A percentile compares a stretch with the other conserved stretches of the same genome.
These are phyloP conservation scores for Nasturtium officinale DNA, from an alignment of 345 rosid species.

Conservation along the genomic window DNA sequence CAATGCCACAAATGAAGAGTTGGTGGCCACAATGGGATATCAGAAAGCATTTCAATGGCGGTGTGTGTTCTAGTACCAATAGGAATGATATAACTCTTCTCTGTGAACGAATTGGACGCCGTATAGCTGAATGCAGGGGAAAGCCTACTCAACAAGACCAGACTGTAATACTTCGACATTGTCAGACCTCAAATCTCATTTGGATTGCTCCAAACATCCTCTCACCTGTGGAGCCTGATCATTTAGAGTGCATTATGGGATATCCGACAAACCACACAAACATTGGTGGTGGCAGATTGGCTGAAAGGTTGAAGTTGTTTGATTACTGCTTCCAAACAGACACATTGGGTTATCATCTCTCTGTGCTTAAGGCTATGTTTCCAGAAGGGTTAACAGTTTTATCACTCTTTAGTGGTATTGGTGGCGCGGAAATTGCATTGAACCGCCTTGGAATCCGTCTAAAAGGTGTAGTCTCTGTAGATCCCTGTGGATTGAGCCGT, in stretches of 20 bases:
- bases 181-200: slow-evolving; percentile 58
- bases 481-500: slow-evolving; percentile 57
- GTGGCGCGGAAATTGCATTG: slow-evolving; percentile 75
- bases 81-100: slow-evolving; percentile 49
- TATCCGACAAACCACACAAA: slow-evolving; percentile 73
- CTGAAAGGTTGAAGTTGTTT: slow-evolving; percentile 61
- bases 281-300: slow-evolving; percentile 42
- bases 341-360: slow-evolving; percentile 81
- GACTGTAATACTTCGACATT: slow-evolving; percentile 60
- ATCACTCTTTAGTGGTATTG: slow-evolving; percentile 76
- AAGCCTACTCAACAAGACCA: slow-evolving; percentile 57
- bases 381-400: slow-evolving; percentile 73
- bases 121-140: slow-evolving; percentile 58
- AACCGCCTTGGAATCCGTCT: slow-evolving; percentile 70
- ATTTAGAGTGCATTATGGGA: slow-evolving; percentile 73
- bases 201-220: slow-evolving; percentile 74
- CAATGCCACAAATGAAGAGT: slow-evolving; percentile 62
- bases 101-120: slow-evolving; percentile 62
- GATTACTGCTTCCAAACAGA: slow-evolving; percentile 77
- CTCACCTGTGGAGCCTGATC: slow-evolving; percentile 60
- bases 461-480: slow-evolving; percentile 74
- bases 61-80: slow-evolving; percentile 38
- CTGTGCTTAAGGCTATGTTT: slow-evolving; percentile 67
- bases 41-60: slow-evolving; percentile 62
- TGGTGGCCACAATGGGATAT: slow-evolving; percentile 99